A percentile compares a stretch with the other conserved stretches of the same genome.
These are phyloP conservation scores for Helenozyma rhizophorensis DNA, from an alignment of 805 yeast species.

Conservation along the genomic window DNA sequence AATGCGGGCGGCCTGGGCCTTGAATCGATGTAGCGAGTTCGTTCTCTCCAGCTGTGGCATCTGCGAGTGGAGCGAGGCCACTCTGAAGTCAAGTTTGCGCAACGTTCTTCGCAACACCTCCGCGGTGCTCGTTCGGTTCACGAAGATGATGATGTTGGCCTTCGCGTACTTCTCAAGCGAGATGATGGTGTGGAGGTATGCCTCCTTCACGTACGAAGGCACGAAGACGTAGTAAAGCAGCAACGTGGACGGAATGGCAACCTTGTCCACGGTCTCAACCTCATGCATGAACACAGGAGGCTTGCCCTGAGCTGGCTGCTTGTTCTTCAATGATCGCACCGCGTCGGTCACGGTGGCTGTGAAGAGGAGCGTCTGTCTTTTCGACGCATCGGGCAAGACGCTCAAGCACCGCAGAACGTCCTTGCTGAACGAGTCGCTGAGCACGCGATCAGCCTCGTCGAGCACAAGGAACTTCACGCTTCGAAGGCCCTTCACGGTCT, in stretches of 20 bases:
- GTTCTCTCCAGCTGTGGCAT: conserved; percentile 92
- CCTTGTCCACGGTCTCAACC: conserved; percentile 65
- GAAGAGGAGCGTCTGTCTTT: conserved; percentile 84
- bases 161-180: conserved; percentile 58
- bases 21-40: conserved; percentile 84
- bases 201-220: conserved; percentile 87
- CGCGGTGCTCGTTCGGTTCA: conserved; percentile 85
- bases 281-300: conserved; percentile 66
- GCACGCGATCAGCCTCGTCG: conserved; percentile 93
- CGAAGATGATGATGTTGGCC: conserved; percentile 80
- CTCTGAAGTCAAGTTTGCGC: conserved; percentile 67
- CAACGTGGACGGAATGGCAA: conserved; percentile 77
- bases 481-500: conserved; percentile 72
- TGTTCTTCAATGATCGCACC: conserved; percentile 72
- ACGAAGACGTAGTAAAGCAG: conserved; percentile 63
- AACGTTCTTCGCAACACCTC: conserved; percentile 80
- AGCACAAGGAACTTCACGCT: conserved; percentile 78
- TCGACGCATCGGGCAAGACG: conserved; percentile 63
- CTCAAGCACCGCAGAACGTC: conserved; percentile 72
- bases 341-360: conserved; percentile 96
- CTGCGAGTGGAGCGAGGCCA: conserved; percentile 89
- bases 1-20: conserved; percentile 92
- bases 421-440: conserved; percentile 77
- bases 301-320: conserved; percentile 51
- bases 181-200: conserved; percentile 70